These are phyloP conservation scores for Lentinula lateritia DNA, from an alignment of 768 basidiomycete genomes.

Conservation along the genomic window DNA sequence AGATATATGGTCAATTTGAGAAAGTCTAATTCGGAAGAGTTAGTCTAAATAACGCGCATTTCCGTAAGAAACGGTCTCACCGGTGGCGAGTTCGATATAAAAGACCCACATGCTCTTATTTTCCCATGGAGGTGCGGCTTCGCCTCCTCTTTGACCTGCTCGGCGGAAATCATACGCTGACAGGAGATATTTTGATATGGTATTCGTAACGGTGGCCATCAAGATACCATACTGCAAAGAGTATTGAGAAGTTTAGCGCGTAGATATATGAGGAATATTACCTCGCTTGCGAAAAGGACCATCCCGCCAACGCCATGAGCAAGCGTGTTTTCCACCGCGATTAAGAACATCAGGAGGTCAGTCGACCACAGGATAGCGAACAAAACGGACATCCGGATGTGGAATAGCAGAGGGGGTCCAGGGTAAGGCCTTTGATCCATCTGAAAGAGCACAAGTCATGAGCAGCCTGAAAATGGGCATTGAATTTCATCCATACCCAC, in stretches of 20 bases:
- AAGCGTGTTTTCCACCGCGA: conserved; percentile 78
- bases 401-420: conserved; percentile 77
- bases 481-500: conserved; percentile 54
- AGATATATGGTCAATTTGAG: conserved; percentile 90
- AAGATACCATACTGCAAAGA: conserved; percentile 76
- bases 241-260: neutral
- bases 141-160: conserved; percentile 72
- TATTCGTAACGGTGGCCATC: conserved; percentile 73
- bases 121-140: conserved; percentile 91
- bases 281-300: conserved; percentile 95
- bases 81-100: conserved; percentile 88
- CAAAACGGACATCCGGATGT: conserved; percentile 73
- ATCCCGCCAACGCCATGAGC: conserved; percentile 80
- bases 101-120: conserved; percentile 97
- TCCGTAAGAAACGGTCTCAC: conserved; percentile 36
- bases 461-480: conserved; percentile 3
- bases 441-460: conserved; percentile 33
- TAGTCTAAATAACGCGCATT: conserved; percentile 6
- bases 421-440: conserved; percentile 96
- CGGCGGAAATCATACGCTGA: conserved; percentile 78
- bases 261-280: conserved; percentile 26
- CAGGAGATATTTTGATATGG: conserved; percentile 77
- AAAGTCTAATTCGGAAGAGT: conserved; percentile 57
- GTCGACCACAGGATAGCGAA: conserved; percentile 70
- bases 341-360: conserved; percentile 72